These are phyloP conservation scores for Excoecaria cochinchinensis DNA, from an alignment of 345 rosid species.

Conservation along the genomic window DNA sequence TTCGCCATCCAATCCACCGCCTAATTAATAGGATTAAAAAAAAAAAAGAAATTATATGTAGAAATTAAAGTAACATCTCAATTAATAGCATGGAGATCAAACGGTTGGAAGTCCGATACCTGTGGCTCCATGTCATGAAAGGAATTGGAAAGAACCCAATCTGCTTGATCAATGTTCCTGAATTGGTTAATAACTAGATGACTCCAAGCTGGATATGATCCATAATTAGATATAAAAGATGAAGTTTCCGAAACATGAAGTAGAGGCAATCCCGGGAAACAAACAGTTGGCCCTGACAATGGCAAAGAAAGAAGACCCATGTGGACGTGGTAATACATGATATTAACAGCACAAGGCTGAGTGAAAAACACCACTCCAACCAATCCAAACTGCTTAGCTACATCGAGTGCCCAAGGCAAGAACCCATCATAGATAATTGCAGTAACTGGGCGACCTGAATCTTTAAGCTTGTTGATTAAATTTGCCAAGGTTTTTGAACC, in stretches of 20 bases:
- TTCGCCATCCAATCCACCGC: slow-evolving; percentile 34
- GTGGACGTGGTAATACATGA: slow-evolving; percentile 29
- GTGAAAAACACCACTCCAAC: slow-evolving; percentile 28
- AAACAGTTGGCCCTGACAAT: slow-evolving; percentile 7
- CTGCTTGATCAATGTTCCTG: slow-evolving; percentile 29
- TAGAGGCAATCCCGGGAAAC: slow-evolving; percentile 31
- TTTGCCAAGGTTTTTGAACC: slow-evolving; percentile 18
- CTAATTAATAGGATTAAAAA: slow-evolving; percentile 17
- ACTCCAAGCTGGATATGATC: slow-evolving; percentile 24
- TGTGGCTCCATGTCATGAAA: slow-evolving; percentile 32
- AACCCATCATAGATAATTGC: slow-evolving; percentile 25
- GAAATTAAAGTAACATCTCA: too few species aligned
- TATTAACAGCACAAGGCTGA: slow-evolving; percentile 39
- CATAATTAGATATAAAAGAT: slow-evolving; percentile 20
- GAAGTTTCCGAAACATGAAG: slow-evolving; percentile 28
- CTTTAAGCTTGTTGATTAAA: slow-evolving; percentile 16
- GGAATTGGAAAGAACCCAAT: slow-evolving; percentile 31
- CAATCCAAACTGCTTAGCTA: slow-evolving; percentile 31
- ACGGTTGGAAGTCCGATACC: slow-evolving; percentile 5
- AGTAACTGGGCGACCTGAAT: slow-evolving; percentile 14
- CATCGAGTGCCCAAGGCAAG: slow-evolving; percentile 36
- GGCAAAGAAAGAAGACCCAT: slow-evolving; percentile 27
- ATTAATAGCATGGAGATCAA: too few species aligned
- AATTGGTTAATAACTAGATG: slow-evolving; percentile 27
- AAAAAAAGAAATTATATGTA: too few species aligned